Evolutionary conservation across 2,329 filamentous ascomycete species (phyloP).

Genomic region (Ciborinia camelliae): DNA sequence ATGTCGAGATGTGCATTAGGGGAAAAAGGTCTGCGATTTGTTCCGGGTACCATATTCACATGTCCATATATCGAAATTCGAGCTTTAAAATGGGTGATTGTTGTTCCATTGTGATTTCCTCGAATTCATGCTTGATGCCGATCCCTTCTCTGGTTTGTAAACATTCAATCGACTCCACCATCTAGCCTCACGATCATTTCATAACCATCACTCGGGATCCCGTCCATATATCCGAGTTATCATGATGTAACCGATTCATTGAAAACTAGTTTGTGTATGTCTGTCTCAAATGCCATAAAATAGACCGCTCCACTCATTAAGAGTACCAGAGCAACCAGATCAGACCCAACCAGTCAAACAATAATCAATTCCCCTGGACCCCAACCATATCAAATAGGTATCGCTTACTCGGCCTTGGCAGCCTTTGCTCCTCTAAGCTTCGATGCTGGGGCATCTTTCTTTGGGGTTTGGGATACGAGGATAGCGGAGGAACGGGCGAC

Average conservation of each 20-base stretch:
- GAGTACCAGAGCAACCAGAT: slow-evolving; percentile 12
- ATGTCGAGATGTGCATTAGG: neutral
- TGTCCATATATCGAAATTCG: neutral
- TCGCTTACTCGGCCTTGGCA: slow-evolving; percentile 56
- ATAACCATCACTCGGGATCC: neutral
- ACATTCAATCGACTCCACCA: neutral
- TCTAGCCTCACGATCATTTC: slow-evolving; percentile 6
- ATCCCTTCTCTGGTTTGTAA: neutral
- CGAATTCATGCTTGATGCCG: neutral
- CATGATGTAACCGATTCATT: slow-evolving; percentile 14
- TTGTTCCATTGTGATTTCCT: neutral
- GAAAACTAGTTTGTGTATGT: slow-evolving; percentile 8
- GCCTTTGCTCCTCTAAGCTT: slow-evolving; percentile 81
- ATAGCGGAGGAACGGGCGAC: slow-evolving; percentile 85
- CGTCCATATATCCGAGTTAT: neutral
- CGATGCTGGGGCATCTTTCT: slow-evolving; percentile 69
- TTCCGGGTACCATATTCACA: neutral
- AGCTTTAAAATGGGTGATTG: neutral
- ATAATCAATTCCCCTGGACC: slow-evolving; percentile 21
- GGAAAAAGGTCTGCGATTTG: neutral
- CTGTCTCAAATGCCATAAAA: slow-evolving; percentile 10
- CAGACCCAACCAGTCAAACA: slow-evolving; percentile 25
- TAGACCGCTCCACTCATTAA: slow-evolving; percentile 14
- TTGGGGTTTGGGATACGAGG: slow-evolving; percentile 71
- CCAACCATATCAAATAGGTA: slow-evolving; percentile 27